These are phyloP conservation scores for Trametes sanguinea DNA, from an alignment of 768 basidiomycete species.

Conservation along the genomic window DNA sequence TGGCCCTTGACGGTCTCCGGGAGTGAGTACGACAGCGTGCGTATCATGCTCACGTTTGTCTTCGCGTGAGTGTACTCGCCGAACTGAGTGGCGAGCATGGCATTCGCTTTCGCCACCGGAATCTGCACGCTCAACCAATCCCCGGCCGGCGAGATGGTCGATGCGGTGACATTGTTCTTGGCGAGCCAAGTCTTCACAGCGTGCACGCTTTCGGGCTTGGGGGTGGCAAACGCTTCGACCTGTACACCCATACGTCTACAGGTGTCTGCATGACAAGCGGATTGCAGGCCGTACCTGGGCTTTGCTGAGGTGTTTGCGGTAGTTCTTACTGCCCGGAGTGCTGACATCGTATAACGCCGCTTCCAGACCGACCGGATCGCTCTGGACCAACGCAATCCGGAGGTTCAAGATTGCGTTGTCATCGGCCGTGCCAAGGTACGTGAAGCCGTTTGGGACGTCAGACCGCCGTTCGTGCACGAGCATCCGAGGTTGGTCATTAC, in stretches of 20 bases:
- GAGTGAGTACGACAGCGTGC: conserved; percentile 35
- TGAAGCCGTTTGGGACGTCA: conserved; percentile 33
- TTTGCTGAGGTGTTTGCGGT: conserved; percentile 37
- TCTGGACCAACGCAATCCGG: conserved; percentile 37
- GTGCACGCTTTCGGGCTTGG: conserved; percentile 22
- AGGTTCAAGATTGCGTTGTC: conserved; percentile 32
- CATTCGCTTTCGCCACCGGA: conserved; percentile 32
- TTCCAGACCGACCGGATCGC: conserved; percentile 36
- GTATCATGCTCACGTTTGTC: conserved; percentile 26
- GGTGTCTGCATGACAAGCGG: neutral
- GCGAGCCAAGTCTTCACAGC: conserved; percentile 32
- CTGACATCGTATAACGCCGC: conserved; percentile 36
- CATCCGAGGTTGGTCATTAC: conserved; percentile 8
- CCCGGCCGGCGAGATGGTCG: conserved; percentile 27
- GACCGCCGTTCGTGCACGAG: conserved; percentile 33
- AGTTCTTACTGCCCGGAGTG: conserved; percentile 32
- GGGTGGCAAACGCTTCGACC: conserved; percentile 45
- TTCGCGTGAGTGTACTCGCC: conserved; percentile 27
- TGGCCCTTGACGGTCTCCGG: conserved; percentile 29
- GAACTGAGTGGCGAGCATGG: conserved; percentile 31
- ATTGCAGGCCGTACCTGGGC: conserved; percentile 29
- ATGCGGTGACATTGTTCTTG: conserved; percentile 26
- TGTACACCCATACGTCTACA: neutral
- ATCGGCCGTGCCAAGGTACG: conserved; percentile 29
- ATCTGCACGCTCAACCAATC: conserved; percentile 31